Evolutionary conservation across 164 flowering plant genomes (phyloP).

Genomic region (Vitis rupestris): DNA sequence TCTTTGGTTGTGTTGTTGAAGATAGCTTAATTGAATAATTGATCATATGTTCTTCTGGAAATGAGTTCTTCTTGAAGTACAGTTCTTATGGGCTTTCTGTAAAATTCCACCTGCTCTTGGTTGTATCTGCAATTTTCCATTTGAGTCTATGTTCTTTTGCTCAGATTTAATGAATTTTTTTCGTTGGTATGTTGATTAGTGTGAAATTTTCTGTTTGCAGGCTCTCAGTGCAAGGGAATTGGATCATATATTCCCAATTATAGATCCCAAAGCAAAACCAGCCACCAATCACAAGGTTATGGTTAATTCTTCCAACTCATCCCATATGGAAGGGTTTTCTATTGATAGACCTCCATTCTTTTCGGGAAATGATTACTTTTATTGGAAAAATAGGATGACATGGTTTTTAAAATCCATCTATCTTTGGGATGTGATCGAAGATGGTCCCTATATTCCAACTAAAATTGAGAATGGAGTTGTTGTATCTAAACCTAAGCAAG

Average conservation of each 20-base stretch:
- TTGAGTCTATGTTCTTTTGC: not conserved
- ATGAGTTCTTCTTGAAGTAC: too few relatives aligned
- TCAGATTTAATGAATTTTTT: not conserved
- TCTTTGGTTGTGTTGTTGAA: too few relatives aligned
- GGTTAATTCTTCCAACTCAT: too few relatives aligned
- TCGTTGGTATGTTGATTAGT: not conserved
- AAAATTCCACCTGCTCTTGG: not conserved
- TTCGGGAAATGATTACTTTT: too few relatives aligned
- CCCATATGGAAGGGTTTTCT: too few relatives aligned
- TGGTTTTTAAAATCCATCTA: too few relatives aligned
- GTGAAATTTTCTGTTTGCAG: constrained; percentile 28
- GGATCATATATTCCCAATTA: constrained; percentile 69
- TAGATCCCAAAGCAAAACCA: constrained; percentile 62
- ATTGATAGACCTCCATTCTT: too few relatives aligned
- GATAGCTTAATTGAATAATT: not conserved
- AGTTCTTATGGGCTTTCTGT: not conserved
- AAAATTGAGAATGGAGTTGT: too few relatives aligned
- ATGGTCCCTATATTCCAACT: too few relatives aligned
- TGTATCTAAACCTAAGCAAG: too few relatives aligned
- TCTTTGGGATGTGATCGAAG: too few relatives aligned
- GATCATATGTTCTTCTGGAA: not conserved
- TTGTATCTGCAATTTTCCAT: not conserved
- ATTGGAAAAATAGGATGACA: too few relatives aligned
- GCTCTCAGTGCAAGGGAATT: constrained; percentile 50
- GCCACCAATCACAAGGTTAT: constrained; percentile 53